These are phyloP conservation scores for Immersiporthe knoxdaviesiana DNA, from an alignment of 2,329 filamentous ascomycete species.

Conservation along the genomic window DNA sequence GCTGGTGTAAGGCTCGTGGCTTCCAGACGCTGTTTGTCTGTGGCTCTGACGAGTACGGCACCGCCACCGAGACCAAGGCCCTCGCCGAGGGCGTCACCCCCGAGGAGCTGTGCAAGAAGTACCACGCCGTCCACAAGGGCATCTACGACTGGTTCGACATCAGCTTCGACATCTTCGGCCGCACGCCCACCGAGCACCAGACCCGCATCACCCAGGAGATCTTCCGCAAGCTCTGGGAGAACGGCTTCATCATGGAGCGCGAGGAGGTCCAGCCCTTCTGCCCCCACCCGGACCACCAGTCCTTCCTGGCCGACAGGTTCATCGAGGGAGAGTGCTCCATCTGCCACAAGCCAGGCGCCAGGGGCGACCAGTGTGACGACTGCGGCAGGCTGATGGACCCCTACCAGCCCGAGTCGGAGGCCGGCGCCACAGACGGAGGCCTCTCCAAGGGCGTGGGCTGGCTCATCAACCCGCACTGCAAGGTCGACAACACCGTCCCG, in stretches of 20 bases:
- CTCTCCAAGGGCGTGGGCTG: slow-evolving; percentile 49
- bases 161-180: slow-evolving; percentile 91
- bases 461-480: slow-evolving; percentile 76
- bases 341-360: slow-evolving; percentile 71
- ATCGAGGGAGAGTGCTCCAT: slow-evolving; percentile 79
- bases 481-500: slow-evolving; percentile 83
- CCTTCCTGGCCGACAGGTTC: slow-evolving; percentile 84
- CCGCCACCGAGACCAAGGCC: slow-evolving; percentile 93
- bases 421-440: slow-evolving; percentile 38
- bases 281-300: slow-evolving; percentile 64
- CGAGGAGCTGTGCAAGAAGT: slow-evolving; percentile 86
- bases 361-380: slow-evolving; percentile 62
- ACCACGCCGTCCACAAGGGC: slow-evolving; percentile 84
- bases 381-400: slow-evolving; percentile 75
- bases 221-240: slow-evolving; percentile 84
- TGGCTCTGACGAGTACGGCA: slow-evolving; percentile 92
- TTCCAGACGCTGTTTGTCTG: slow-evolving; percentile 83
- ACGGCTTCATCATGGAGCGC: slow-evolving; percentile 85
- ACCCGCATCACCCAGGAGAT: slow-evolving; percentile 93
- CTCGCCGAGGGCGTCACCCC: slow-evolving; percentile 85
- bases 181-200: slow-evolving; percentile 86
- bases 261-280: slow-evolving; percentile 91
- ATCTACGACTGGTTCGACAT: slow-evolving; percentile 98
- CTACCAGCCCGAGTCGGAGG: slow-evolving; percentile 55
- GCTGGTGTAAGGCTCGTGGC: slow-evolving; percentile 79